Evolutionary conservation across 345 rosid genomes (phyloP), one percentile per base, ranked within the genome.

Genomic region (Citrus maxima): DNA sequence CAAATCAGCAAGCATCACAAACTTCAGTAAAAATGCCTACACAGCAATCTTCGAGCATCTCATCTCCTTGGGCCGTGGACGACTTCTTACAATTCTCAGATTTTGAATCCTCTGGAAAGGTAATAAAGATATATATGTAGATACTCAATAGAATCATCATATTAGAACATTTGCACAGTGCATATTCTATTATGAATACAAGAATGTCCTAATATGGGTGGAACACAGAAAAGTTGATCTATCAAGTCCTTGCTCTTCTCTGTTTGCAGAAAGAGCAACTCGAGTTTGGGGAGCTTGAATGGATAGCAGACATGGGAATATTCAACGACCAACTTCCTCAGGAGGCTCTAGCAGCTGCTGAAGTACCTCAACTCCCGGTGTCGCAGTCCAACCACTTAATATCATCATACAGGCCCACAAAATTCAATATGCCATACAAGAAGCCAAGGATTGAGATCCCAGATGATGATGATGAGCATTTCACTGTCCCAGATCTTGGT

Each of bases 401-500:
- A 55, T 79, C 79, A 73, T 76, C 93, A 14, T 79, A 78, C 83
- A 87, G 86, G 80, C 85, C 92, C 5, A 73, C 84, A 84, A 93
- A 88, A 75, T 83, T 82, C 40, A 82, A 67, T 78, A 79, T 85
- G 81, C 82, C 97, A 1, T 63, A 85, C 75, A 95, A 95, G 94
- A 95, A 92, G 82, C 92, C 95, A 8, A 89, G 98, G 84, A 75
- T 90, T 21, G 95, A 91, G 77, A 63, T 87, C 66, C 70, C 79
- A 7, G 87, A 84, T 1, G 91, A 90, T 7, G 91, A 91, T 0
- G 95, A 92, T 6, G 98, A 95, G 85, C 85, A 78, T 85, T 95
- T 90, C 85, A 90, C 91, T 4, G 99, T 95, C 67, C 99, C 99
- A 8, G 94, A 95, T 82, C 93, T 95, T 24, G 97, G 98, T 27